Evolutionary conservation across 1,139 yeast species (phyloP).

Genomic region (Candida sp.): DNA sequence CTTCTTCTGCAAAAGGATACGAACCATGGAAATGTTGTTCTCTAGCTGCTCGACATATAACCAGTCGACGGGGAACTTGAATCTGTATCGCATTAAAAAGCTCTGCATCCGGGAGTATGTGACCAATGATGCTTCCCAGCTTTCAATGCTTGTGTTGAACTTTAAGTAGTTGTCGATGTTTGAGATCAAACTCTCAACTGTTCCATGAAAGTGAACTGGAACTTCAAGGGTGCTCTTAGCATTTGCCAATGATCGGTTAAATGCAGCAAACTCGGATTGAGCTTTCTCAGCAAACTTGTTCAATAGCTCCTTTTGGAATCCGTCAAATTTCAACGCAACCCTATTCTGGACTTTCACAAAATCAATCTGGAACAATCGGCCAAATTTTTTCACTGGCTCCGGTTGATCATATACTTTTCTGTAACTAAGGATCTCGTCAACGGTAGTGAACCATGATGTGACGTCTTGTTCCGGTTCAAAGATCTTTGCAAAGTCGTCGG

Average conservation of each 20-base stretch:
- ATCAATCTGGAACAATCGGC: conserved; percentile 42
- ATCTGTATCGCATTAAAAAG: conserved; percentile 47
- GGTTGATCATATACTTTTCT: conserved; percentile 58
- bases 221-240: conserved; percentile 21
- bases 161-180: conserved; percentile 20
- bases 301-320: conserved; percentile 57
- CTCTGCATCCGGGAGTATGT: conserved; percentile 46
- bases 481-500: conserved; percentile 22
- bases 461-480: conserved; percentile 26
- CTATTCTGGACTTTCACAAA: conserved; percentile 60
- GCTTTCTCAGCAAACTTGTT: conserved; percentile 46
- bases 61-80: conserved; percentile 60
- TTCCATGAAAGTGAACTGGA: conserved; percentile 21
- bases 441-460: conserved; percentile 26
- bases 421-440: conserved; percentile 49
- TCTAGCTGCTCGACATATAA: conserved; percentile 67
- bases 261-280: conserved; percentile 14
- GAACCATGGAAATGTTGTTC: conserved; percentile 48
- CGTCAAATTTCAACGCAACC: conserved; percentile 58
- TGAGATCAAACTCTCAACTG: conserved; percentile 19
- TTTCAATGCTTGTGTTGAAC: conserved; percentile 17
- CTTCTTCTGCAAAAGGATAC: conserved; percentile 45
- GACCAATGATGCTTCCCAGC: conserved; percentile 32
- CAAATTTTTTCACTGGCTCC: conserved; percentile 35
- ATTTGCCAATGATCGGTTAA: conserved; percentile 19